phyloP scores from a whole-genome alignment of 108 stramenopile genomes.

The Schizochytrium sp. region DNA sequence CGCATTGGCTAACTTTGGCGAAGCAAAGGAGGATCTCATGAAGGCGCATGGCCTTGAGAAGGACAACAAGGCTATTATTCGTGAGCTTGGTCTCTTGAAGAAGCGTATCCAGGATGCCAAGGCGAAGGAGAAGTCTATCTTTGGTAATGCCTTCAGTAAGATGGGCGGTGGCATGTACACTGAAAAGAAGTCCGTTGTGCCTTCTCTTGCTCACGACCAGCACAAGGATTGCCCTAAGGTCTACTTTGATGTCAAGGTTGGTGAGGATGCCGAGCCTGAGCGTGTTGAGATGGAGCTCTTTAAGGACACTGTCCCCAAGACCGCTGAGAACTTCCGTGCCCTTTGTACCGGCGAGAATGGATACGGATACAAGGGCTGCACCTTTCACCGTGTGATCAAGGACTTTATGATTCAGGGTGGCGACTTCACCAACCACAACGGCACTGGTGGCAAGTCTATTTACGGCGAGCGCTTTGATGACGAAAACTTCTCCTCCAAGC shows the following conservation, averaged over 20 bases:
- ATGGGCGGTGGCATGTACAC: slow-evolving; percentile 10
- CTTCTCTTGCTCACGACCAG: slow-evolving; percentile 12
- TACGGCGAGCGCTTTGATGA: slow-evolving; percentile 91
- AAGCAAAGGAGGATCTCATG: slow-evolving; percentile 43
- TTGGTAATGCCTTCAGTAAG: slow-evolving; percentile 30
- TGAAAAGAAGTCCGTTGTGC: slow-evolving; percentile 24
- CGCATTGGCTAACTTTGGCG: slow-evolving; percentile 28
- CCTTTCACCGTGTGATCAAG: slow-evolving; percentile 91
- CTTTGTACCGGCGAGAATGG: slow-evolving; percentile 85
- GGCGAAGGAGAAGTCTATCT: slow-evolving; percentile 26
- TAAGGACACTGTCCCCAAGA: slow-evolving; percentile 91
- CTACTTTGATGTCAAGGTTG: slow-evolving; percentile 87
- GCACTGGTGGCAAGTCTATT: slow-evolving; percentile 90
- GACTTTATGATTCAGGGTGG: slow-evolving; percentile 95
- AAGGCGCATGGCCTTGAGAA: background rate
- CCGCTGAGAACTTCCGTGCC: slow-evolving; percentile 84
- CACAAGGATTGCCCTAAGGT: slow-evolving; percentile 51
- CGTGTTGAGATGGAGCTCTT: slow-evolving; percentile 85
- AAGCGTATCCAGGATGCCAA: slow-evolving; percentile 47
- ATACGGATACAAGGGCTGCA: slow-evolving; percentile 86
- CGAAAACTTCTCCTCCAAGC: slow-evolving; percentile 89
- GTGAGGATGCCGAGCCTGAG: slow-evolving; percentile 69
- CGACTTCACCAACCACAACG: slow-evolving; percentile 92
- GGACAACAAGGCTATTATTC: slow-evolving; percentile 33
- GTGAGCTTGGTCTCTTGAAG: slow-evolving; percentile 33